Percentiles rank a stretch among this genome's conserved stretches.
Evolutionary conservation across 305 asterid species (phyloP).

Genomic region (Fraxinus nigra): DNA sequence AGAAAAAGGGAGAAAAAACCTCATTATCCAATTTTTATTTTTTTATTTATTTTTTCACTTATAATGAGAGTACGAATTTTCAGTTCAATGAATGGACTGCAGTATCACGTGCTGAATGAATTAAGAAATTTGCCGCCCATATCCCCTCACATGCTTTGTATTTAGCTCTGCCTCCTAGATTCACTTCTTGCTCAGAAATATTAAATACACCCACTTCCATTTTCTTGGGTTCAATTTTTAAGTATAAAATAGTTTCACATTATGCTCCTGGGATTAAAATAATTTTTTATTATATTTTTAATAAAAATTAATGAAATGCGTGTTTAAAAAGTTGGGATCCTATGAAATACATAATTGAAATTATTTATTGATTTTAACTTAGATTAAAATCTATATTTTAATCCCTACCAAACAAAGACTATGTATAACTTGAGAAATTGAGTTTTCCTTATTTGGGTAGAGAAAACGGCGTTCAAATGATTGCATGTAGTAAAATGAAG

Average conservation of each 20-base stretch:
- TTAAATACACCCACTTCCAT: not conserved
- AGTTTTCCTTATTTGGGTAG: not conserved
- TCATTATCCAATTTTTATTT: too few relatives aligned
- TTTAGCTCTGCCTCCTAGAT: conserved; percentile 20
- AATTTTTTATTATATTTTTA: too few relatives aligned
- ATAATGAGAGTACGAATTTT: not conserved
- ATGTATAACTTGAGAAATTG: not conserved
- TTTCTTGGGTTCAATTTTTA: not conserved
- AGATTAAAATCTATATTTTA: too few relatives aligned
- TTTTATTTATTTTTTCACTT: not conserved
- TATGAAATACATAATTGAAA: too few relatives aligned
- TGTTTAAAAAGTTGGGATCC: too few relatives aligned
- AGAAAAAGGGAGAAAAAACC: too few relatives aligned
- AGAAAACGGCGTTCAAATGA: not conserved
- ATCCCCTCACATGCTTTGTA: conserved; percentile 26
- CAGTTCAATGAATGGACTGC: conserved; percentile 34
- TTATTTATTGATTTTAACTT: too few relatives aligned
- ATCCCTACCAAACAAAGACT: too few relatives aligned
- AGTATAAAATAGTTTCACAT: not conserved
- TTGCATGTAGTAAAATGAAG: not conserved
- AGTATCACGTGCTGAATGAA: conserved; percentile 37
- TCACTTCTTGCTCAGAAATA: conserved; percentile 6
- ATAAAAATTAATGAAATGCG: too few relatives aligned
- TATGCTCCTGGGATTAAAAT: too few relatives aligned
- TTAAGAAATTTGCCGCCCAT: conserved; percentile 28